Evolutionary conservation across 179 eudicot species (phyloP).

Genomic region (Beta corolliflora): DNA sequence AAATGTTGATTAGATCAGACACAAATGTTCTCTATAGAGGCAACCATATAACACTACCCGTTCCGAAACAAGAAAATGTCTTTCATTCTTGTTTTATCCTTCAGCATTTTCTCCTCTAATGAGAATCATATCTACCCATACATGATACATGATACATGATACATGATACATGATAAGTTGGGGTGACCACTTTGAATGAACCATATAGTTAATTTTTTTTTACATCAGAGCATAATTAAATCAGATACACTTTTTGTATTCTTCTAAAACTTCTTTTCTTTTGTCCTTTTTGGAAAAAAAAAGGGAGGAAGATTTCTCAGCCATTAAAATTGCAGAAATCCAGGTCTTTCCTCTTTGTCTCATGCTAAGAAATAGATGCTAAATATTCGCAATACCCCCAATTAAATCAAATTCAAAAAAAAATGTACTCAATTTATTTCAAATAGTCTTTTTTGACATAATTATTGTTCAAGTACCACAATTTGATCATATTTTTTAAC

Average conservation of each 20-base stretch:
- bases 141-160: not conserved
- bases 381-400: not conserved
- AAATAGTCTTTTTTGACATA: no score
- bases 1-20: not conserved
- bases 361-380: not conserved
- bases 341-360: constrained; percentile 20
- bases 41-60: not conserved
- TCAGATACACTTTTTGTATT: constrained; percentile 13
- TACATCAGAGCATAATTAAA: no score
- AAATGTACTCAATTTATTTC: not conserved
- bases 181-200: constrained; percentile 28
- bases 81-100: constrained; percentile 15
- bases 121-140: constrained; percentile 8
- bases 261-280: not conserved
- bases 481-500: no score
- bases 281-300: not conserved
- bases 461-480: no score
- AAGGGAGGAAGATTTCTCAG: not conserved
- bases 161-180: not conserved
- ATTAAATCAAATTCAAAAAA: not conserved
- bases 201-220: not conserved
- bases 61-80: not conserved
- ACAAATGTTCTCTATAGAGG: constrained; percentile 3
- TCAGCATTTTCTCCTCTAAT: constrained; percentile 15
- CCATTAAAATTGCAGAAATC: constrained; percentile 29